phyloP scores from a whole-genome alignment of 805 yeast species.

The Blastobotrys muscicola region DNA sequence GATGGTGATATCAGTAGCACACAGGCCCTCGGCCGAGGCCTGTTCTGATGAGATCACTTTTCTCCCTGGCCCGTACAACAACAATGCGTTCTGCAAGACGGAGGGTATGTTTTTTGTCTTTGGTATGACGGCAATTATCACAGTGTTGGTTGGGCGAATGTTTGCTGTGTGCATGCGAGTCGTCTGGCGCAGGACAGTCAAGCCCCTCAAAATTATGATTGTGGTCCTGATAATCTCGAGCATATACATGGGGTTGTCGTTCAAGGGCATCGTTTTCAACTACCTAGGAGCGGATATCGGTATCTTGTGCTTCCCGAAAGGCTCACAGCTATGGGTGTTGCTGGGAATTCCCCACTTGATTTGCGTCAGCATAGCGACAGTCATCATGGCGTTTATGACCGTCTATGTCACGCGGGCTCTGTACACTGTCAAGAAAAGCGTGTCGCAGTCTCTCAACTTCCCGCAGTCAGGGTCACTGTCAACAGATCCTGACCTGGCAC shows the following conservation, averaged over 20 bases:
- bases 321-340: too few relatives aligned
- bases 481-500: too few relatives aligned
- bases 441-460: too few relatives aligned
- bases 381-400: too few relatives aligned
- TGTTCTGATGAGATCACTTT: constrained; percentile 1
- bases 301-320: too few relatives aligned
- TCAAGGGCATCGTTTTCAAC: background rate
- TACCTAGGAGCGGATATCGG: too few relatives aligned
- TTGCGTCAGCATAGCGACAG: too few relatives aligned
- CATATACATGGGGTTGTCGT: constrained; percentile 2
- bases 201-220: background rate
- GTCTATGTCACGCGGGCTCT: too few relatives aligned
- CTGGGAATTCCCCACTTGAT: too few relatives aligned
- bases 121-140: constrained; percentile 1
- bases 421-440: too few relatives aligned
- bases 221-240: background rate
- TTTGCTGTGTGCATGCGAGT: background rate
- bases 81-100: constrained; percentile 3
- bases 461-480: too few relatives aligned
- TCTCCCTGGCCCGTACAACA: background rate
- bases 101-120: constrained; percentile 5
- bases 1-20: background rate
- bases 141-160: constrained; percentile 1
- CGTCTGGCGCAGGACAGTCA: background rate
- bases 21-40: background rate